Evolutionary conservation across 164 flowering plant genomes (phyloP), one percentile per base, ranked within the genome.

Genomic region (Vitis labrusca): DNA sequence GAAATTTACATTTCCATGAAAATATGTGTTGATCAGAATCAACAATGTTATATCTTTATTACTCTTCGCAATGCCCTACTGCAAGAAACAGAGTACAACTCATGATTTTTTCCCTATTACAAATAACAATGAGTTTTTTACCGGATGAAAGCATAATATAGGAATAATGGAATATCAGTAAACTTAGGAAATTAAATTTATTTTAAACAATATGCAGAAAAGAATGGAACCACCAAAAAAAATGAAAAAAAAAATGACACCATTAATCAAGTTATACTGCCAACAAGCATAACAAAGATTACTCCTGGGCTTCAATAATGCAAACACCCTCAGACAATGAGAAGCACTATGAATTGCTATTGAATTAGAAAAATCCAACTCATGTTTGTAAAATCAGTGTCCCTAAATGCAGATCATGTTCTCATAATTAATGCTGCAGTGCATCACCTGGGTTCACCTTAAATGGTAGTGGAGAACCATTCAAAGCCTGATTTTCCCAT

Each of bases 401-500:
- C 61, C 19, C 12, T 59, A 11, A 19, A 23, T 59, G 13, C 61
- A 59, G 17, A 9, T n/a, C n/a, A 44, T 30, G 3, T 19, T 16
- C 47, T 15, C 11, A 47, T 13, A 8, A 16, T 11, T 1, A 37
- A 9, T 17, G 59, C 49, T 13, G 30, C 57, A 61, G 7, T 52
- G 17, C 66, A 63, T 77, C 76, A 94, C 99, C 99, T 85, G 99
- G 94, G 44, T 78, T 77, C 73, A 94, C 99, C 72, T 74, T 77
- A 68, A 90, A 90, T 23, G 85, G 89, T 48, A 94, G 75, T 3
- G 99, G 98, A 52, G 86, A 87, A 57, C 93, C 90, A 59, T 79
- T 84, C 70, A 92, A 77, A 44, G 87, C 77, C 64, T 83, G 86
- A 63, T 88, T 89, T 68, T 73, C 87, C 9, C 78, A 81, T 59